Evolutionary conservation across 179 eudicot species (phyloP), one percentile per base, ranked within the genome.

Genomic region (Pouteria campechiana): DNA sequence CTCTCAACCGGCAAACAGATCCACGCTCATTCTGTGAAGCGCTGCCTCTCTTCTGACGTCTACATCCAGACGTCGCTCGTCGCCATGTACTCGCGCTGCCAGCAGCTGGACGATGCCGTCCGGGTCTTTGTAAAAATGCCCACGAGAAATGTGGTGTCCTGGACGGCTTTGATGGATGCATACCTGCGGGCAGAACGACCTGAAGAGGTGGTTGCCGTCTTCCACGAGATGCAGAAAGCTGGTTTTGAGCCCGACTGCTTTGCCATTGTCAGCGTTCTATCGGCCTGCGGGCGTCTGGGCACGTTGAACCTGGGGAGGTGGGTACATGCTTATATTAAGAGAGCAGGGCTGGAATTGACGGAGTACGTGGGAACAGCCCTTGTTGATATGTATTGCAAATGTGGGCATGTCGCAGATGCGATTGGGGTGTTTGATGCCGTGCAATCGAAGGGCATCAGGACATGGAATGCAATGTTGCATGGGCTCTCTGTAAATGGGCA

Each of bases 271-370:
- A 58, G 62, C 7, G 21, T 70, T 19, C 39, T 61, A 32, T 44
- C 48, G 49, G 76, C 76, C 27, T 70, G 76, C 62, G 68, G 72
- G 18, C 45, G 54, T 46, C 45, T 65, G 35, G 69, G 65, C 17
- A 69, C 76, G 36, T 52, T 70, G 40, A 46, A 52, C 45, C 68
- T 56, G 50, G 76, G 76, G 12, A 38, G 24, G 8, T 70, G 76
- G 76, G 62, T 56, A 4, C 72, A 70, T 51, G 41, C 29, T 57
- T 70, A 65, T 43, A 25, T 51, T 22, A 17, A 53, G 6, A 52
- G 29, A 35, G 57, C 61, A 16, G 40, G 42, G 19, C 65, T 70
- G 33, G 41, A 45, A 18, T 48, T 70, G 17, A 66, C 65, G 49
- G 39, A 31, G 7, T 65, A 42, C 19, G 50, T 70, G 20, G 68